These are phyloP conservation scores for Graphiopsis chlorocephala DNA, from an alignment of 2,329 filamentous ascomycete genomes.

Conservation along the genomic window DNA sequence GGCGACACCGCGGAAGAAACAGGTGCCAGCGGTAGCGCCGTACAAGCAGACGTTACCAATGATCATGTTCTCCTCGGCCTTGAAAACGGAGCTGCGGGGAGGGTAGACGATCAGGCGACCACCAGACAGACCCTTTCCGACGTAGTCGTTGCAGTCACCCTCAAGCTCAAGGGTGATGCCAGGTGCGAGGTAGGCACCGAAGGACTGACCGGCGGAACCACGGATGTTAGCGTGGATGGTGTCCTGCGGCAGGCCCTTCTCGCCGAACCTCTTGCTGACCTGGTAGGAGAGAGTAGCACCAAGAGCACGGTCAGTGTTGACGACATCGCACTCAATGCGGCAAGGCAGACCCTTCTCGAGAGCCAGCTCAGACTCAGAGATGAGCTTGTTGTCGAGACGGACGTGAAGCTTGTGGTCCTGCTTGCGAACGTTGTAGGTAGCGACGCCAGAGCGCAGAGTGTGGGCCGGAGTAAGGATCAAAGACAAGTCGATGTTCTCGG, in stretches of 20 bases:
- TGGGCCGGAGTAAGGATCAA: slow-evolving; percentile 94
- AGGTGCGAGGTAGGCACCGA: slow-evolving; percentile 88
- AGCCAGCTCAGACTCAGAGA: slow-evolving; percentile 90
- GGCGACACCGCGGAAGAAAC: slow-evolving; percentile 95
- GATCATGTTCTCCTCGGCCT: slow-evolving; percentile 92
- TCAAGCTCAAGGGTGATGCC: slow-evolving; percentile 94
- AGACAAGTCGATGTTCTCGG: slow-evolving; percentile 87
- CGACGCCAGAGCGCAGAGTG: slow-evolving; percentile 87
- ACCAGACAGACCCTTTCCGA: slow-evolving; percentile 92
- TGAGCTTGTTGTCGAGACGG: slow-evolving; percentile 93
- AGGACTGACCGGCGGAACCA: slow-evolving; percentile 93
- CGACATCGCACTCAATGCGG: slow-evolving; percentile 90
- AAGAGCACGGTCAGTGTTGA: slow-evolving; percentile 93
- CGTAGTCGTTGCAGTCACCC: slow-evolving; percentile 94
- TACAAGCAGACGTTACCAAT: slow-evolving; percentile 95
- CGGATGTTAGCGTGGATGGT: slow-evolving; percentile 96
- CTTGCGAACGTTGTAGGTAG: slow-evolving; percentile 96
- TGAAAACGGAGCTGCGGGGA: slow-evolving; percentile 84
- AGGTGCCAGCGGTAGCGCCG: slow-evolving; percentile 84
- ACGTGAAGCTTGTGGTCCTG: slow-evolving; percentile 93
- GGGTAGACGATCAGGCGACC: slow-evolving; percentile 92
- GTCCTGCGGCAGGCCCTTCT: slow-evolving; percentile 83
- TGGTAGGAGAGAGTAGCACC: slow-evolving; percentile 95
- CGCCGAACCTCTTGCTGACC: slow-evolving; percentile 87
- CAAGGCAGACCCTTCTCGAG: slow-evolving; percentile 92